Evolutionary conservation across 2,329 filamentous ascomycete genomes (phyloP).

Genomic region (Mollisiaceae sp.): DNA sequence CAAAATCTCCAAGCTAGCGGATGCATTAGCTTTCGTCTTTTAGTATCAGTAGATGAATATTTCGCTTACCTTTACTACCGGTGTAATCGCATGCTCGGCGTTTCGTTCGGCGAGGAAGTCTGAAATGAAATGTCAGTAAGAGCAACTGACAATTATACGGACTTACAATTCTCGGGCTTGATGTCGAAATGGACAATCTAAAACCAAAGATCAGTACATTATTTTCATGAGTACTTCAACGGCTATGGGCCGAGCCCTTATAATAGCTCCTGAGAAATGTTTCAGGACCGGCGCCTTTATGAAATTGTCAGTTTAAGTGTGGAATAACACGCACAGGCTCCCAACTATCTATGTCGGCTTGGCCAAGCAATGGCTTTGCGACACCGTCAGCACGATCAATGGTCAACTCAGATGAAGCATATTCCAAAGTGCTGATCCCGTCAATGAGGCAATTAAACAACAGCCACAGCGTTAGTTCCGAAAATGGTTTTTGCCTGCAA

Average conservation of each 20-base stretch:
- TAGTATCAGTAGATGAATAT: neutral
- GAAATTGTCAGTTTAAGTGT: too few relatives aligned
- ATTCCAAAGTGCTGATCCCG: constrained; percentile 8
- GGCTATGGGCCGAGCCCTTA: too few relatives aligned
- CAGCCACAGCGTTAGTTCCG: constrained; percentile 17
- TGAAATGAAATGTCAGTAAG: neutral
- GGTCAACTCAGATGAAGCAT: neutral
- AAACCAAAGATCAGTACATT: too few relatives aligned
- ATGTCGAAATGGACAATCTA: constrained; percentile 19
- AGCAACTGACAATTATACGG: too few relatives aligned
- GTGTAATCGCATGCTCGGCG: neutral
- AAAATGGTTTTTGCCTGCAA: constrained; percentile 6
- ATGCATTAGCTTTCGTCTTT: neutral
- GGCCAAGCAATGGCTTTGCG: too few relatives aligned
- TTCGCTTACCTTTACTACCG: neutral
- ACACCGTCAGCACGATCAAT: neutral
- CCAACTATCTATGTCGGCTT: neutral
- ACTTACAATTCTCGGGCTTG: constrained; percentile 20
- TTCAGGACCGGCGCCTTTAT: too few relatives aligned
- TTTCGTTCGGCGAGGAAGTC: neutral
- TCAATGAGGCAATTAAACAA: constrained; percentile 21
- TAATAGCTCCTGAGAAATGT: too few relatives aligned
- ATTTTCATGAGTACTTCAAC: too few relatives aligned
- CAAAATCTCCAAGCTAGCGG: neutral
- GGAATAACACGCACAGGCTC: neutral